Evolutionary conservation across 2,329 filamentous ascomycete genomes (phyloP).

Genomic region (Coleophoma crateriformis): DNA sequence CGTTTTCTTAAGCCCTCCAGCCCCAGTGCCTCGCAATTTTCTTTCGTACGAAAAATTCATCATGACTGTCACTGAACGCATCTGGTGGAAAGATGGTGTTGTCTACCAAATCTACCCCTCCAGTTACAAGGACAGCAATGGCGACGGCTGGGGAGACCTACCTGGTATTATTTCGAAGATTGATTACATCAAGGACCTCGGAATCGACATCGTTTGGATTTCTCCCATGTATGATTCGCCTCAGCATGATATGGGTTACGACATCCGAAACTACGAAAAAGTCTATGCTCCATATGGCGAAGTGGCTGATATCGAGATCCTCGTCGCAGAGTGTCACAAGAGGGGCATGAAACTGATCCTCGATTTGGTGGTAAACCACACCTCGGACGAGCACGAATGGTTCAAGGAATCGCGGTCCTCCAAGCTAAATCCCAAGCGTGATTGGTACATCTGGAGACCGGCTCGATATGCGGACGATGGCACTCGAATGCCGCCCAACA

Average conservation of each 20-base stretch:
- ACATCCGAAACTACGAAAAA: constrained; percentile 61
- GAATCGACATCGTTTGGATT: constrained; percentile 60
- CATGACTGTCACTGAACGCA: constrained; percentile 8
- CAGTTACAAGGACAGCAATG: constrained; percentile 51
- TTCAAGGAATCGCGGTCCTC: constrained; percentile 49
- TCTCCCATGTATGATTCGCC: constrained; percentile 62
- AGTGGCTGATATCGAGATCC: constrained; percentile 55
- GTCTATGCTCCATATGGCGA: constrained; percentile 63
- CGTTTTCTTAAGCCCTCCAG: not conserved
- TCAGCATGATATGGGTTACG: constrained; percentile 66
- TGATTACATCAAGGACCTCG: constrained; percentile 54
- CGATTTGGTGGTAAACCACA: constrained; percentile 76
- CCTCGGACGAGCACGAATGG: constrained; percentile 64
- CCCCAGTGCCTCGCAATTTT: not conserved
- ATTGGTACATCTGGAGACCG: constrained; percentile 64
- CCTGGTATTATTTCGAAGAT: constrained; percentile 56
- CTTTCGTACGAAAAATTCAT: not conserved
- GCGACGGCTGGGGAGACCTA: constrained; percentile 55
- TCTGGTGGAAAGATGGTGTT: constrained; percentile 52
- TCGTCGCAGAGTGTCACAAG: constrained; percentile 54
- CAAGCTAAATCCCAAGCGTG: constrained; percentile 44
- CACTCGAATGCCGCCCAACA: constrained; percentile 64
- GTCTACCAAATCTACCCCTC: constrained; percentile 56
- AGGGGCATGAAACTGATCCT: constrained; percentile 67
- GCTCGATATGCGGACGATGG: constrained; percentile 49